Base-by-base conservation (phyloP, 108 stramenopile genomes). In the Heterococcus sp. region DNA sequence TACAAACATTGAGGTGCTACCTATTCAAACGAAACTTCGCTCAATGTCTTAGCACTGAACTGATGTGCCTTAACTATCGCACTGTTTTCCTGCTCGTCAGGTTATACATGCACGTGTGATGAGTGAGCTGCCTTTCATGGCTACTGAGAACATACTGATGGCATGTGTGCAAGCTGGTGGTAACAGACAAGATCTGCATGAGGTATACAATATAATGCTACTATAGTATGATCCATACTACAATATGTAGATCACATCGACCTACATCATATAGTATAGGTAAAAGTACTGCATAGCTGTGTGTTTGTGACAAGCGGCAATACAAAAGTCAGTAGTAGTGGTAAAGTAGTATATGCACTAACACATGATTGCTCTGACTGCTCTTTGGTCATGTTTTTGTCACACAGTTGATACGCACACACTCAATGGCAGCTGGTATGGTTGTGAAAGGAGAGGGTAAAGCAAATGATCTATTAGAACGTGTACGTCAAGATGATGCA, bases 91-190 rank as follows among this genome's bases (percentile, higher is more conserved):
- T 58, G 46, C 46, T 58, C 46, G 21, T 58, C 46, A 58, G 46
- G 46, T 58, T 21, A 95, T 98, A 64, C 82, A 87, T 67, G 76
- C 92, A 30, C 96, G 96, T 72, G 95, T 96, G 38, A 93, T 92
- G 90, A 92, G 93, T n/a, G 98, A 98, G 90, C 86, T 98, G 39
- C 98, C 98, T 1, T 98, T 98, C 85, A 98, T 98, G 98, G 93
- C 96, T 27, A 98, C 98, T 0, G 98, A 98, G 87, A 94, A 94
- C 69, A 98, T 98, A 80, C 88, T 98, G 38, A 98, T 98, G 98
- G 95, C 96, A 69, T 95, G 95, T 75, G 95, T 96, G 76, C 72
- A 98, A 92, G 93, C 93, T 8, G 98, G 98, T 8, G 98, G 98
- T 1, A 96, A 98, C 76, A 89, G 98, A 28, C 98, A 98, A 89